phyloP scores from a whole-genome alignment of 1,139 yeast species.

The Scheffersomyces lignicola region DNA sequence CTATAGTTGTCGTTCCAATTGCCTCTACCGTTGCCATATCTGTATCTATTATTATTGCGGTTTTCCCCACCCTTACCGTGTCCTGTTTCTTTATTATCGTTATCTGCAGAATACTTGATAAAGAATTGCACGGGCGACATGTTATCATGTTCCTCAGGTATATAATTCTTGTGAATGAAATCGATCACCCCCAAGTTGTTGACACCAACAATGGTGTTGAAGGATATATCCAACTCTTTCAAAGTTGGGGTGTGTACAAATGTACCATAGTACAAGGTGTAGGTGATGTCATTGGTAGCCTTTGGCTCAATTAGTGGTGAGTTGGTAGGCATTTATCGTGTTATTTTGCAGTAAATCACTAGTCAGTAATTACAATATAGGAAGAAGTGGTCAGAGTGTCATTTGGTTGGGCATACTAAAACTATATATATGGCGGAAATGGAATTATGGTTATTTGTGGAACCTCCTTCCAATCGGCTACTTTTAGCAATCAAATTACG shows the following conservation, averaged over 20 bases:
- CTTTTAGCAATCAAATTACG: not conserved
- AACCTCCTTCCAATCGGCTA: not conserved
- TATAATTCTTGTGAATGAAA: conserved; percentile 21
- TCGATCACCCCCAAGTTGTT: conserved; percentile 31
- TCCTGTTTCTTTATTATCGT: not conserved
- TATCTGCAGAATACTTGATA: conserved; percentile 4
- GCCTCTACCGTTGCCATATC: conserved; percentile 4
- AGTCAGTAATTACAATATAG: not conserved
- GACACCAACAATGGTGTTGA: conserved; percentile 36
- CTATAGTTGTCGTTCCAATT: conserved; percentile 11
- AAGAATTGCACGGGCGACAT: conserved; percentile 12
- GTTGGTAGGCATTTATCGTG: not conserved
- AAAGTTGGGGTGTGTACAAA: conserved; percentile 37
- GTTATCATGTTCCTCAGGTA: conserved; percentile 10
- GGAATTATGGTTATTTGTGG: not conserved
- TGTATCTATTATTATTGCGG: not conserved
- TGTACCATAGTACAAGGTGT: conserved; percentile 38
- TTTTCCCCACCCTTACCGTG: not conserved
- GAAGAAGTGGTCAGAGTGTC: not conserved
- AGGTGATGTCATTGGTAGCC: conserved; percentile 21
- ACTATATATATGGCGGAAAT: too few relatives aligned
- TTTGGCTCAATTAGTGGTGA: conserved; percentile 9
- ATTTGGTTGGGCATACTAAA: too few relatives aligned
- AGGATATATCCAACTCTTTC: conserved; percentile 25
- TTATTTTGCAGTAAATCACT: too few relatives aligned